A percentile compares a stretch with the other conserved stretches of the same genome.
These are phyloP conservation scores for Rhamnella rubrinervis DNA, from an alignment of 331 rosid species.

Conservation along the genomic window DNA sequence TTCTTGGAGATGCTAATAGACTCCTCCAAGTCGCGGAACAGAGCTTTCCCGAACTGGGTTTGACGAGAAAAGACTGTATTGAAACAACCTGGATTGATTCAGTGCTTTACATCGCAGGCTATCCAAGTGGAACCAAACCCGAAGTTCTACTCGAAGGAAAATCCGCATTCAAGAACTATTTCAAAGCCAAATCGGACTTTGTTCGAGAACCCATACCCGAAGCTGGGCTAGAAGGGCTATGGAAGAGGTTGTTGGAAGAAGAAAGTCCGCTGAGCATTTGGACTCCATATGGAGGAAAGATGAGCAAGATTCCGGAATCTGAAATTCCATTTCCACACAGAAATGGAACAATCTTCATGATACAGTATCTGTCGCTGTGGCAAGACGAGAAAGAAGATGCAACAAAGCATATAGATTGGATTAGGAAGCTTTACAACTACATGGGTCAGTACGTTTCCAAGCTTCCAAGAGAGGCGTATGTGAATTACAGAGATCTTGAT, in stretches of 20 bases:
- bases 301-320: constrained; percentile 58
- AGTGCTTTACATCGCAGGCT: constrained; percentile 59
- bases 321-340: constrained; percentile 80
- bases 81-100: constrained; percentile 79
- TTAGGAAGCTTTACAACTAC: constrained; percentile 65
- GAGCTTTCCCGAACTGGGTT: constrained; percentile 71
- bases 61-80: constrained; percentile 46
- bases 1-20: constrained; percentile 55
- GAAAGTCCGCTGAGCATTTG: constrained; percentile 52
- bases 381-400: constrained; percentile 29
- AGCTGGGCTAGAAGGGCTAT: constrained; percentile 53
- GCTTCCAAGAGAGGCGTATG: constrained; percentile 73
- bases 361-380: constrained; percentile 63
- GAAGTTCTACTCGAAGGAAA: constrained; percentile 65
- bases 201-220: constrained; percentile 63
- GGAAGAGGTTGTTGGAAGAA: constrained; percentile 55
- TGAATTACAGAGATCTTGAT: constrained; percentile 88
- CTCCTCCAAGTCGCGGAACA: constrained; percentile 51
- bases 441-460: constrained; percentile 66
- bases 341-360: constrained; percentile 62
- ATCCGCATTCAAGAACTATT: constrained; percentile 52
- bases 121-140: constrained; percentile 46
- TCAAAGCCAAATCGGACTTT: constrained; percentile 86
- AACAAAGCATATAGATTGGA: constrained; percentile 60
- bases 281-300: constrained; percentile 80